Conservation (phyloP, 2,329 filamentous ascomycete species). For the Plectosphaerella cucumerina region DNA sequence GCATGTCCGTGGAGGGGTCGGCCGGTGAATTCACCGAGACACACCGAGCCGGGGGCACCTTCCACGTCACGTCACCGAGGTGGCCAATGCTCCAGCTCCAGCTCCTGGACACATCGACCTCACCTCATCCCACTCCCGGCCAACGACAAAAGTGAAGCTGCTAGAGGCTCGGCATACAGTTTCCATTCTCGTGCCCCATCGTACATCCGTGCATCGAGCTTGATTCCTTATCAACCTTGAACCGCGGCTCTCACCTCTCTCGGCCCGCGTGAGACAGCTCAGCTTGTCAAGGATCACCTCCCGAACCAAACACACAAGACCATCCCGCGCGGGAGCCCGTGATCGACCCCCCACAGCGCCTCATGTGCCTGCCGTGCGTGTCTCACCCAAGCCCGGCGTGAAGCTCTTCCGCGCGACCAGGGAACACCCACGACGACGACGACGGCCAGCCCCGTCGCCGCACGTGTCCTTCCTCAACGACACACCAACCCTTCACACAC, state of each 20-base stretch:
- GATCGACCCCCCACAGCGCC: not conserved
- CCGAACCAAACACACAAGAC: not conserved
- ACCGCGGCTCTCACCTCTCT: not conserved
- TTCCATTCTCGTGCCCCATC: not conserved
- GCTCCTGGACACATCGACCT: too few relatives aligned
- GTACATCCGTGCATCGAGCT: not conserved
- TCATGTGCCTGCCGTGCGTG: not conserved
- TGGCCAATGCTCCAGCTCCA: too few relatives aligned
- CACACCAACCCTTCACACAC: not conserved
- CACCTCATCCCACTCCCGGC: too few relatives aligned
- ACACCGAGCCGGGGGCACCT: too few relatives aligned
- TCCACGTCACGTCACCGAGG: too few relatives aligned
- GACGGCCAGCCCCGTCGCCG: not conserved
- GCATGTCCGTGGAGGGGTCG: too few relatives aligned
- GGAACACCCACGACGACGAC: not conserved
- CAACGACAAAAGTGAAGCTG: too few relatives aligned
- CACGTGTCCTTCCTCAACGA: not conserved
- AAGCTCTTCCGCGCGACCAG: not conserved
- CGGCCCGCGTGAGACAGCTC: not conserved
- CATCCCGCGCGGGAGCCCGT: too few relatives aligned
- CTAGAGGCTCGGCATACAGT: not conserved
- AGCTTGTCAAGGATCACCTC: not conserved
- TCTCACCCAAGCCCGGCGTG: not conserved
- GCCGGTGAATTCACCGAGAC: too few relatives aligned
- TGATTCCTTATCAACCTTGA: too few relatives aligned